Evolutionary conservation across 306 rosid genomes (phyloP).

Genomic region (Adenanthera pavonina): DNA sequence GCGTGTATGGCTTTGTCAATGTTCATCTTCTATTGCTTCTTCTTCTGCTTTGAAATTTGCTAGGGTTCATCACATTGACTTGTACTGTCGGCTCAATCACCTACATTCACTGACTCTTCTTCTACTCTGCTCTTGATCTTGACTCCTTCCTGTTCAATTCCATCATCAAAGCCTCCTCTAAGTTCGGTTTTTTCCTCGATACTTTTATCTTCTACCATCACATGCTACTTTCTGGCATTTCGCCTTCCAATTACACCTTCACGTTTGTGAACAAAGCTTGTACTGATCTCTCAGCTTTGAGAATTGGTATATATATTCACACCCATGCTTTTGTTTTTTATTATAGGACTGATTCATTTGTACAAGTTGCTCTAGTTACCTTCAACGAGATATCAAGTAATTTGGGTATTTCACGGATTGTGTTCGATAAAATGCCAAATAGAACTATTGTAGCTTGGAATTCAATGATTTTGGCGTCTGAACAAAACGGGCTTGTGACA

Average conservation of each 20-base stretch:
- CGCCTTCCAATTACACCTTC: constrained; percentile 73
- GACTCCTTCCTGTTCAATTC: constrained; percentile 21
- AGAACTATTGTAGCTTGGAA: constrained; percentile 84
- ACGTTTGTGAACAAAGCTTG: constrained; percentile 92
- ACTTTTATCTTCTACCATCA: constrained; percentile 63
- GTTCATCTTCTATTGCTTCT: too few relatives aligned
- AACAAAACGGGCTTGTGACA: constrained; percentile 66
- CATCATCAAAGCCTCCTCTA: constrained; percentile 66
- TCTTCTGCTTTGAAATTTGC: too few relatives aligned
- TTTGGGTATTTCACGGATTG: constrained; percentile 49
- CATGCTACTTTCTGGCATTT: constrained; percentile 57
- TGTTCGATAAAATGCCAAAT: constrained; percentile 73
- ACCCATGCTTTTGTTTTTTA: constrained; percentile 70
- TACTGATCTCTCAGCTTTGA: constrained; percentile 62
- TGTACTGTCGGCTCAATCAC: constrained; percentile 73
- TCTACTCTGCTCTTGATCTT: constrained; percentile 32
- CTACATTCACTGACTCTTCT: constrained; percentile 47
- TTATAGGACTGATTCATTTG: constrained; percentile 61
- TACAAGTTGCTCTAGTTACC: constrained; percentile 64
- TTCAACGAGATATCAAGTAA: constrained; percentile 62
- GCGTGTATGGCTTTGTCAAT: too few relatives aligned
- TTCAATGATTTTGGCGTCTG: constrained; percentile 81
- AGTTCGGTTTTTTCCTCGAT: constrained; percentile 60
- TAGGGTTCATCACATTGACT: constrained; percentile 60
- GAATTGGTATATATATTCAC: constrained; percentile 56